Evolutionary conservation across 2,329 filamentous ascomycete species (phyloP).

Genomic region (Fusarium oligoseptatum): DNA sequence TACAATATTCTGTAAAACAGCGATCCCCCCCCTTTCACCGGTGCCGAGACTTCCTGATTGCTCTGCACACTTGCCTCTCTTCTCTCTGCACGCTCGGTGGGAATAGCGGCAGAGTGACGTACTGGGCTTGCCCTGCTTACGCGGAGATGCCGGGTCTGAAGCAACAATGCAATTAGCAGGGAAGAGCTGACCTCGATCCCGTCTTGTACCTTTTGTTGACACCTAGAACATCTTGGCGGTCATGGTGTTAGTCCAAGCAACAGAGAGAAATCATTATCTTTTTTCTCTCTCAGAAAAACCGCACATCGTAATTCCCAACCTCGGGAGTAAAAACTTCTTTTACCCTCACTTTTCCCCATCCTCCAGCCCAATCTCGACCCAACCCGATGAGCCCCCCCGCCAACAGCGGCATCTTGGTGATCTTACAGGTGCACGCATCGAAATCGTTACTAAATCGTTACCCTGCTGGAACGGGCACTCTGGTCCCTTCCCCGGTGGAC

Average conservation of each 20-base stretch:
- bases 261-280: background rate
- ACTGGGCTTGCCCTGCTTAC: constrained; percentile 14
- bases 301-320: background rate
- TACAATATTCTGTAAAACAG: background rate
- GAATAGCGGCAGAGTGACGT: constrained; percentile 20
- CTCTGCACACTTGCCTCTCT: constrained; percentile 6
- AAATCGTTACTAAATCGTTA: constrained; percentile 30
- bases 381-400: constrained; percentile 11
- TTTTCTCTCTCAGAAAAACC: background rate
- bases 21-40: background rate
- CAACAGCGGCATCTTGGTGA: constrained; percentile 23
- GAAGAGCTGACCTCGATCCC: constrained; percentile 7
- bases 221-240: background rate
- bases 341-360: background rate
- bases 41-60: constrained; percentile 4
- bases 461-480: constrained; percentile 21
- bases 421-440: constrained; percentile 26
- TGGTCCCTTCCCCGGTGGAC: constrained; percentile 21
- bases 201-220: background rate
- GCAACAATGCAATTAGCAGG: constrained; percentile 3
- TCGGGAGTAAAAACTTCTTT: background rate
- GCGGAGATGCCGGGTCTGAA: constrained; percentile 5
- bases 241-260: constrained; percentile 1
- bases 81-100: background rate
- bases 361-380: constrained; percentile 35